These are phyloP conservation scores for Paragyromitra xinjiangensis DNA, from an alignment of 495 filamentous ascomycete genomes.

Conservation along the genomic window DNA sequence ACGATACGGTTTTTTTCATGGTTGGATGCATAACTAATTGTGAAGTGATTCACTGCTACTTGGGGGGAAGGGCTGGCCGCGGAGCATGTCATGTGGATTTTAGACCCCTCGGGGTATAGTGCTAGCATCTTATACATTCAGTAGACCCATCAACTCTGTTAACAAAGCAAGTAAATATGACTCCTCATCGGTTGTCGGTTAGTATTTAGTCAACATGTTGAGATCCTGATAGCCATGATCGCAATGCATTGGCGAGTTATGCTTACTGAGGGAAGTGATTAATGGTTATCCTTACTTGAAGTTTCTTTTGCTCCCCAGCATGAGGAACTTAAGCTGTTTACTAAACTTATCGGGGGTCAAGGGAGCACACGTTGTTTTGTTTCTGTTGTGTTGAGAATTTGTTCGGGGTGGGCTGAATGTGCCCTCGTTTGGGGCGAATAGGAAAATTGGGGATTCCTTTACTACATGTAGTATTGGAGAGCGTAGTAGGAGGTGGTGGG, in stretches of 20 bases:
- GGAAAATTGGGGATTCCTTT: background rate
- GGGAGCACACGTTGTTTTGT: background rate
- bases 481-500: background rate
- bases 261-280: constrained; percentile 1
- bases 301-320: background rate
- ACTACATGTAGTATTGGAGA: background rate
- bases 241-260: background rate
- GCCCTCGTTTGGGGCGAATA: background rate
- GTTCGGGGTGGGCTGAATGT: background rate
- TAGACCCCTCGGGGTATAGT: background rate
- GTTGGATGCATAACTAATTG: background rate
- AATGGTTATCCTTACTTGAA: background rate
- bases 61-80: background rate
- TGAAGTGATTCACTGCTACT: background rate
- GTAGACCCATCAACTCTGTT: background rate
- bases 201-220: constrained; percentile 1
- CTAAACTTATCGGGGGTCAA: background rate
- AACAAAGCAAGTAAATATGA: background rate
- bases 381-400: background rate
- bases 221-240: background rate
- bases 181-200: background rate
- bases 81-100: background rate
- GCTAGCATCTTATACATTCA: background rate
- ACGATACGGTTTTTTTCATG: background rate
- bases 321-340: background rate